Base-by-base conservation (phyloP, 495 filamentous ascomycete genomes). In the Bryoglossum gracile region DNA sequence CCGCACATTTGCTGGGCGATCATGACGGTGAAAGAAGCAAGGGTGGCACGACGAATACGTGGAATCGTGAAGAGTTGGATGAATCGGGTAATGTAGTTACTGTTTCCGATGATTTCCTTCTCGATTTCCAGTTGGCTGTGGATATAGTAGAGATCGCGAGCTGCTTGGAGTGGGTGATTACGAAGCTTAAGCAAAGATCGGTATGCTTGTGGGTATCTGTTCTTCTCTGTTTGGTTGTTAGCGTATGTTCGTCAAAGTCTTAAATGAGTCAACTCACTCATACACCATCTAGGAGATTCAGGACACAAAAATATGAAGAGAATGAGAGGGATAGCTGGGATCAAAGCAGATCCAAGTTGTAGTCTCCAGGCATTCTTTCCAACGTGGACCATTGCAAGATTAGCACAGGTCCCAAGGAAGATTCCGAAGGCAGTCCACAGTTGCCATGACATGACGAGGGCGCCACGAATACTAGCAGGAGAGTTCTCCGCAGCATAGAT, bases 391-490 rank as follows among this genome's bases (percentile, higher is more conserved):
- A 84, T 69, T 8, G 69, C 76, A 33, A 84, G 56, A 57, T 83
- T 84, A 10, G 81, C 79, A 47, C 66, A 67, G 37, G 71, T 75
- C 11, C 86, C 86, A 10, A 86, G 65, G 55, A 86, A 76, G 57
- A 87, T 87, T 33, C 86, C 85, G 50, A 89, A 89, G 1, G 84
- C 86, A 8, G 84, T 88, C 85, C 86, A 89, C 62, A 89, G 69
- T 55, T 94, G 87, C 86, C 86, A 91, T 13, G 69, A 76, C 86
- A 94, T 91, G 30, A 87, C 83, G n/a, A 94, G 65, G 6, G 77
- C 84, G 38, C 87, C 87, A 54, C 87, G 75, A 44, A 94, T 83
- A 17, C 68, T 61, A 13, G 87, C 80, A 0, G 87, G 87, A 9
- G 75, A 70, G 61, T 83, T 88, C 57, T 94, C 87, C 3, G 85